Percentiles rank a stretch among this genome's conserved stretches.
phyloP scores from a whole-genome alignment of 306 rosid genomes.

The Cajanus cajan region DNA sequence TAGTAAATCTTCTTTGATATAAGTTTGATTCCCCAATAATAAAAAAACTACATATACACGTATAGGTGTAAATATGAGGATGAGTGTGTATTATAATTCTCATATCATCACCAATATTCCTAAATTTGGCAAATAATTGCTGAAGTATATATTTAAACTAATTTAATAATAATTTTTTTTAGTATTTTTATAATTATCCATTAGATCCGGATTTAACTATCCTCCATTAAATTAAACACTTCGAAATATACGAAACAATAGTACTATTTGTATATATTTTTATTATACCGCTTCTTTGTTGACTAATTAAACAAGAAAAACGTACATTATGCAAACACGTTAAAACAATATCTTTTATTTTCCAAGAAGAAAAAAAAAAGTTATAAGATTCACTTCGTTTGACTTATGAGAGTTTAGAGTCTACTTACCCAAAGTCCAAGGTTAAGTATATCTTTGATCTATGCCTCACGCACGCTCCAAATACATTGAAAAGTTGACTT shows the following conservation, averaged over 20 bases:
- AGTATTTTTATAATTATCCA: neutral
- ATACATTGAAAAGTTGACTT: neutral
- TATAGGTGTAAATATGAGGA: too few relatives aligned
- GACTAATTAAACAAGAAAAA: neutral
- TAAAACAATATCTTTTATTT: neutral
- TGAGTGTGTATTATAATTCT: too few relatives aligned
- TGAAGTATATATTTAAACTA: neutral
- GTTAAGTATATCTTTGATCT: neutral
- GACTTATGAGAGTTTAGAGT: neutral
- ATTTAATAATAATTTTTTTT: neutral
- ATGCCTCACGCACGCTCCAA: neutral
- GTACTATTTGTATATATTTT: neutral
- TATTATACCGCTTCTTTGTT: neutral
- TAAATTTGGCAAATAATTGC: neutral
- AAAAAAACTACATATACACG: too few relatives aligned
- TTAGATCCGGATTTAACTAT: neutral
- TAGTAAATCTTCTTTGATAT: too few relatives aligned
- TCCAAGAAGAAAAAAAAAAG: neutral
- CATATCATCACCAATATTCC: neutral
- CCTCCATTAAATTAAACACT: neutral
- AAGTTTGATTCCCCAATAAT: neutral
- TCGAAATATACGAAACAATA: neutral
- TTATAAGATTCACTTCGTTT: neutral
- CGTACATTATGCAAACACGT: neutral
- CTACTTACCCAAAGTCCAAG: neutral